phyloP scores from a whole-genome alignment of 202 grass and related monocot species.

The Schoenoplectus tabernaemontani region DNA sequence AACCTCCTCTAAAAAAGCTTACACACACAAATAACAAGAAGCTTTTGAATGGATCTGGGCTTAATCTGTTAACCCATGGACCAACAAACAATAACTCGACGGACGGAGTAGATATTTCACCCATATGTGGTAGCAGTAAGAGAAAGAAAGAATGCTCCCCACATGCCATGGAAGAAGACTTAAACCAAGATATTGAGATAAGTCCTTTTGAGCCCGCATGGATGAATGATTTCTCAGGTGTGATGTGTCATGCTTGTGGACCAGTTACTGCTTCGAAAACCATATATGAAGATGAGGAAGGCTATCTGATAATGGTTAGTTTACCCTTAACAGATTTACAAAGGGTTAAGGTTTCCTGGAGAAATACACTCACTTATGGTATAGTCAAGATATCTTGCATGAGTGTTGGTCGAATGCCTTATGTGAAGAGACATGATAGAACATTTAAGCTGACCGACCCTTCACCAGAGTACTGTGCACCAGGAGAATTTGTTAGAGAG shows the following conservation, averaged over 20 bases:
- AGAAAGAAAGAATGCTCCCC: conserved; percentile 59
- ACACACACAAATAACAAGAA: conserved; percentile 53
- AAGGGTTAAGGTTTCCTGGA: conserved; percentile 89
- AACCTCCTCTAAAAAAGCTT: conserved; percentile 30
- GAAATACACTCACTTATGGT: conserved; percentile 68
- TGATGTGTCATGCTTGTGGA: conserved; percentile 69
- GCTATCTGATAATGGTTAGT: conserved; percentile 88
- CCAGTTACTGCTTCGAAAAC: conserved; percentile 84
- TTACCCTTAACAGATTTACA: conserved; percentile 73
- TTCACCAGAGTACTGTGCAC: conserved; percentile 82
- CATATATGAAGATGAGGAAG: conserved; percentile 81
- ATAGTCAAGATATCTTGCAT: conserved; percentile 72
- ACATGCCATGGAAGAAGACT: conserved; percentile 64
- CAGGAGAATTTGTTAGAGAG: conserved; percentile 81
- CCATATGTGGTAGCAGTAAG: conserved; percentile 31
- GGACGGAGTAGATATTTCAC: conserved; percentile 41
- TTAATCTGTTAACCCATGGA: conserved; percentile 61
- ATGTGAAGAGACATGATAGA: conserved; percentile 69
- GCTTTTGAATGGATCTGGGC: conserved; percentile 50
- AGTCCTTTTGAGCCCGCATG: conserved; percentile 66
- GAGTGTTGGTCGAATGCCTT: conserved; percentile 56
- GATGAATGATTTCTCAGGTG: conserved; percentile 71
- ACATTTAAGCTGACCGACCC: conserved; percentile 71
- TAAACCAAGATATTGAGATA: conserved; percentile 57
- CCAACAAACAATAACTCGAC: conserved; percentile 41